These are phyloP conservation scores for Eutrema salsugineum DNA, from an alignment of 441 rosid species.

Conservation along the genomic window DNA sequence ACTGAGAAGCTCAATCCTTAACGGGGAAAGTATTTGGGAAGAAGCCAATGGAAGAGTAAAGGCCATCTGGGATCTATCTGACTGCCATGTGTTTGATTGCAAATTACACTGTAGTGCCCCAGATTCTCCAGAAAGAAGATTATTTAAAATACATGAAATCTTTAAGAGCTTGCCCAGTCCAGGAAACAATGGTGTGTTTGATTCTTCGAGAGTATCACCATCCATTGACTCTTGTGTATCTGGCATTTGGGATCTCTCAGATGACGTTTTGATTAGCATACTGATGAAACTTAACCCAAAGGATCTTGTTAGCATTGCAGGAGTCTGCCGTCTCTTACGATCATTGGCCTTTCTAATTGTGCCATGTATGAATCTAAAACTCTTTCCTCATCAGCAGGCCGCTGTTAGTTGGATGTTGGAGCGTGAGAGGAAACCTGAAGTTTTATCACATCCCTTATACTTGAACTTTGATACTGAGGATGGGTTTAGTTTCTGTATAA, in stretches of 20 bases:
- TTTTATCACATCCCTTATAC: conserved; percentile 71
- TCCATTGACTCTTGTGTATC: conserved; percentile 31
- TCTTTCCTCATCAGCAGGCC: conserved; percentile 90
- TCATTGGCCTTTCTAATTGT: conserved; percentile 61
- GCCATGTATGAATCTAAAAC: conserved; percentile 88
- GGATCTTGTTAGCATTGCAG: conserved; percentile 69
- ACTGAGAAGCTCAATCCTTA: conserved; percentile 50
- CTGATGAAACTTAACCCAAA: conserved; percentile 45
- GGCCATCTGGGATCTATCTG: conserved; percentile 59
- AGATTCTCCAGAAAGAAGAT: conserved; percentile 51
- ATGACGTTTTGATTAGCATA: conserved; percentile 63
- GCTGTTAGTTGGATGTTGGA: conserved; percentile 95
- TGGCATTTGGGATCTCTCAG: conserved; percentile 73
- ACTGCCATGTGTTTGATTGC: conserved; percentile 86
- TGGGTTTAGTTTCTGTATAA: conserved; percentile 60
- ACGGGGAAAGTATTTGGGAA: conserved; percentile 34
- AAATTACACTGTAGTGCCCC: conserved; percentile 44
- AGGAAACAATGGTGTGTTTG: conserved; percentile 27
- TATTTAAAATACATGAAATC: conserved; percentile 75
- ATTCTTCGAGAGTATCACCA: conserved; percentile 49
- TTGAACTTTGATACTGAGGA: conserved; percentile 60
- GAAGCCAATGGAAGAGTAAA: conserved; percentile 28
- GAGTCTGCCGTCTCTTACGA: conserved; percentile 72
- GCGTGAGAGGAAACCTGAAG: conserved; percentile 64
- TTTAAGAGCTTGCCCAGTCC: conserved; percentile 73